phyloP scores from a whole-genome alignment of 768 basidiomycete species.

The Clitopilus passeckerianus region DNA sequence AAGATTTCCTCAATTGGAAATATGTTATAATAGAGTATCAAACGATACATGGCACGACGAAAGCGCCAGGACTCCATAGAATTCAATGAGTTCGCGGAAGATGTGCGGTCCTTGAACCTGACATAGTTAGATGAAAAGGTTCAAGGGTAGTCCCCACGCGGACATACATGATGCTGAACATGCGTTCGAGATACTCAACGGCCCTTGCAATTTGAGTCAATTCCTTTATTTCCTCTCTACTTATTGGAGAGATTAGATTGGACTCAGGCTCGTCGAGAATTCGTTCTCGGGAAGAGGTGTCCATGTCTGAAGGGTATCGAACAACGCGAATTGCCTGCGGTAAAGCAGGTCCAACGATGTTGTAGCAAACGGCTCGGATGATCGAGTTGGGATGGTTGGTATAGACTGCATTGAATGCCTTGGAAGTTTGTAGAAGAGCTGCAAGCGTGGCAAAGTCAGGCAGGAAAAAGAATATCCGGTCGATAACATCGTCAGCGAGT shows the following conservation, averaged over 20 bases:
- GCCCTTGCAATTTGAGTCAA: slow-evolving; percentile 1
- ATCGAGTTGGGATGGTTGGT: not conserved
- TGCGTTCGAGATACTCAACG: slow-evolving; percentile 11
- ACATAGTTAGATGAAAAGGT: not conserved
- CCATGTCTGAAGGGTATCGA: not conserved
- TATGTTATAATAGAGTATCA: slow-evolving; percentile 10
- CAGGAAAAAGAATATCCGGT: not conserved
- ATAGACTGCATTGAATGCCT: not conserved
- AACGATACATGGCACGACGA: slow-evolving; percentile 14
- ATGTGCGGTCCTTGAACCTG: slow-evolving; percentile 18
- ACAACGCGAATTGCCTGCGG: not conserved
- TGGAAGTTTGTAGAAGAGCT: not conserved
- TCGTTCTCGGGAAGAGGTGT: not conserved
- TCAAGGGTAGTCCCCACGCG: not conserved
- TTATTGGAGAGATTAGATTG: slow-evolving; percentile 6
- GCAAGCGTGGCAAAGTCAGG: not conserved
- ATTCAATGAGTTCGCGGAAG: slow-evolving; percentile 13
- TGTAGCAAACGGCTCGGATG: not conserved
- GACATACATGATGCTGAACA: slow-evolving; percentile 18
- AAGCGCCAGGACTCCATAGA: slow-evolving; percentile 17
- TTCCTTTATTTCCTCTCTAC: not conserved
- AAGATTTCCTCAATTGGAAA: slow-evolving; percentile 1
- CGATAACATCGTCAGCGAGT: not conserved
- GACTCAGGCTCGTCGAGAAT: not conserved
- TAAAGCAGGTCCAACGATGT: not conserved